Conservation (phyloP, 306 rosid genomes). For the Quercus rubra region DNA sequence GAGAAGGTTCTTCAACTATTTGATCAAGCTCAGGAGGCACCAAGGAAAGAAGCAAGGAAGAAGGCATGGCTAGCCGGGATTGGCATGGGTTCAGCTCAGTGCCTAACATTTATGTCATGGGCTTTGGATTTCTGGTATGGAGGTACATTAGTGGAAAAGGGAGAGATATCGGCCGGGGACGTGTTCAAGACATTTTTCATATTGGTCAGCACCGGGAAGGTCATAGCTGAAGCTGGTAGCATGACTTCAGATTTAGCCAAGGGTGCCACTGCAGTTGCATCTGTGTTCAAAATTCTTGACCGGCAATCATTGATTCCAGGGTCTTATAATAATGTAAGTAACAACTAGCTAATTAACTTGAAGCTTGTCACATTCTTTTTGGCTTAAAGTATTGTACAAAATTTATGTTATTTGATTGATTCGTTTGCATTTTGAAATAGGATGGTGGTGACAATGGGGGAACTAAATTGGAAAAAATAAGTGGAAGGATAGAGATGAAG, state of each 20-base stretch:
- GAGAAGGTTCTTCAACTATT: conserved; percentile 58
- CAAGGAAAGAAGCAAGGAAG: conserved; percentile 78
- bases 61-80: conserved; percentile 89
- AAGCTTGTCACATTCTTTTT: neutral
- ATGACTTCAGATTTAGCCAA: conserved; percentile 96
- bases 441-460: conserved; percentile 40
- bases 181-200: conserved; percentile 93
- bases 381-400: neutral
- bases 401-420: neutral
- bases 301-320: conserved; percentile 63
- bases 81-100: conserved; percentile 97
- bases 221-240: conserved; percentile 98
- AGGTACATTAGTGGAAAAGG: conserved; percentile 64
- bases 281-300: conserved; percentile 87
- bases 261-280: conserved; percentile 73
- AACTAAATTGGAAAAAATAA: conserved; percentile 45
- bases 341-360: neutral
- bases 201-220: conserved; percentile 88
- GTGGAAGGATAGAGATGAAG: conserved; percentile 72
- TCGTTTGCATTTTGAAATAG: conserved; percentile 12
- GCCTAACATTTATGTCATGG: conserved; percentile 94
- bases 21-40: conserved; percentile 80
- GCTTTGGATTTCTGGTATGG: conserved; percentile 98
- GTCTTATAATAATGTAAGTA: conserved; percentile 39
- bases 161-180: conserved; percentile 82